Evolutionary conservation across 495 filamentous ascomycete species (phyloP), one percentile per base, ranked within the genome.

Genomic region (Venustampulla echinocandica): DNA sequence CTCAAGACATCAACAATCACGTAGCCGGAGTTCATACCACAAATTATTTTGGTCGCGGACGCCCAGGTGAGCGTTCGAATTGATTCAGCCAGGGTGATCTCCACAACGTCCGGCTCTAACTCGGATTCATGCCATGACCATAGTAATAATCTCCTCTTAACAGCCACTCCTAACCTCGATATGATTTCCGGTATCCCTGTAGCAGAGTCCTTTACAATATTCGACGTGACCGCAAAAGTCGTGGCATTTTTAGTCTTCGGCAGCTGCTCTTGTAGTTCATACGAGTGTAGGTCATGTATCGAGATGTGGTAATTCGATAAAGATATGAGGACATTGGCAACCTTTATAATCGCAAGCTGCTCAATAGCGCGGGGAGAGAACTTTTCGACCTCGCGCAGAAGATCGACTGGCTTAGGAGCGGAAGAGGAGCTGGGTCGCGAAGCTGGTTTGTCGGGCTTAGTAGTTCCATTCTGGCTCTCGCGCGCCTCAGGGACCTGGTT

Each of bases 121-220:
- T 96, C 93, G 69, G 87, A 90, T 60, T 95, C 92, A 52, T 90
- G 80, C 92, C 92, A 99, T 37, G 84, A 80, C 87, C 93, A 97
- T 49, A 95, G 64, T 47, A 97, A 53, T 42, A 97, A 71, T 54
- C 84, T 86, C 59, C 92, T 73, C 72, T 96, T 97, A 9, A 95
- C 84, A 0, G 87, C 88, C 1, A 97, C 90, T 9, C 87, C 90
- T 24, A 99, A 67, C 25, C 89, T 71, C 7, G 86, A 93, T 40
- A 96, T 85, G 42, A 97, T 94, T 46, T 86, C 83, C 0, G 85
- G 87, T 32, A 97, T 87, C 17, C 84, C 84, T 0, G 87, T 95
- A 20, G 76, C 76, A 5, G 79, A 67, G 65, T 99, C 92, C 65
- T 89, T 86, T 44, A 92, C 83, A 23, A 96, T 87, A 65, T 97